A percentile compares a stretch with the other conserved stretches of the same genome.
Conservation (phyloP, 495 filamentous ascomycete genomes). For the Aspergillus sparsus region DNA sequence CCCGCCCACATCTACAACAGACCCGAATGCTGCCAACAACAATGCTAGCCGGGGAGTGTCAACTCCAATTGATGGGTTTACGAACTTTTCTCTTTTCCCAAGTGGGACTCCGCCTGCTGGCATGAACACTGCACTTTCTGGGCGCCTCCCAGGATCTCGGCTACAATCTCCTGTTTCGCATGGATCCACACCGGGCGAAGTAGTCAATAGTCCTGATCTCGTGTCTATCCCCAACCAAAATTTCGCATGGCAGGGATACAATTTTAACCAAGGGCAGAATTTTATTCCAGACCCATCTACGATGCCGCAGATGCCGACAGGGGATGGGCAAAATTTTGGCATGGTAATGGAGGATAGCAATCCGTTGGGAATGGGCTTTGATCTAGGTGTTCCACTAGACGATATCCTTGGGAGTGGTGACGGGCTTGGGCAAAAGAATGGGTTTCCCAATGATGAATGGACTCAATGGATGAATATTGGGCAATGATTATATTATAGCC, state of each 20-base stretch:
- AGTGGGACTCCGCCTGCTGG: conserved; percentile 19
- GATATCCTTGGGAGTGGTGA: conserved; percentile 46
- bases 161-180: conserved; percentile 41
- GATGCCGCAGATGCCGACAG: conserved; percentile 25
- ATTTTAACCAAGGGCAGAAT: conserved; percentile 34
- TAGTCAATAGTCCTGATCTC: conserved; percentile 45
- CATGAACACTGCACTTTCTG: conserved; percentile 34
- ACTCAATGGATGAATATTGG: conserved; percentile 46
- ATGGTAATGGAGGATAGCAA: conserved; percentile 37
- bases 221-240: conserved; percentile 50
- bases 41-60: conserved; percentile 21
- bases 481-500: neutral
- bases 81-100: conserved; percentile 33
- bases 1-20: conserved; percentile 14
- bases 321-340: conserved; percentile 28
- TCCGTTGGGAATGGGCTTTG: conserved; percentile 36
- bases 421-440: conserved; percentile 24
- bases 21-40: conserved; percentile 19
- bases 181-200: conserved; percentile 35
- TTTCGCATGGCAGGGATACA: conserved; percentile 49
- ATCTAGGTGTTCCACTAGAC: conserved; percentile 44
- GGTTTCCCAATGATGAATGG: conserved; percentile 41
- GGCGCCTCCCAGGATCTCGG: conserved; percentile 33
- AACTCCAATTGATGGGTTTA: conserved; percentile 35
- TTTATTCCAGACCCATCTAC: conserved; percentile 24